Evolutionary conservation across 2,329 filamentous ascomycete genomes (phyloP).

Genomic region (Tolypocladium ovalisporum): DNA sequence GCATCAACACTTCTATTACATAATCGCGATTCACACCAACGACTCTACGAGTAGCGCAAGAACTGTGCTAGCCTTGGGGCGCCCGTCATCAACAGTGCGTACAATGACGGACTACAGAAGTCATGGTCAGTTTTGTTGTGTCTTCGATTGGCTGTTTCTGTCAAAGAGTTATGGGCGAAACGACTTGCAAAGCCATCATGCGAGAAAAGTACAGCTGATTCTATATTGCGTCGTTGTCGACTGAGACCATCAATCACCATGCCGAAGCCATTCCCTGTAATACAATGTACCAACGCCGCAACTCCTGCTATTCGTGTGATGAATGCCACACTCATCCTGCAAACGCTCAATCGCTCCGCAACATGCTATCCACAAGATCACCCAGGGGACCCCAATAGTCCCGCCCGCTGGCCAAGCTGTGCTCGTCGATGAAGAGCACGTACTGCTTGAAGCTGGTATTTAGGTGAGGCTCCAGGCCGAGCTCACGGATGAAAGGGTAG

Average conservation of each 20-base stretch:
- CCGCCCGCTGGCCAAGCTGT: slow-evolving; percentile 80
- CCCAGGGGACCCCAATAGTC: slow-evolving; percentile 96
- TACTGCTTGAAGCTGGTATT: slow-evolving; percentile 99
- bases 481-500: slow-evolving; percentile 90
- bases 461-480: slow-evolving; percentile 90
- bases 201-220: not conserved
- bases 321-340: not conserved
- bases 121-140: not conserved
- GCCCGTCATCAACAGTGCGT: not conserved
- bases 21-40: not conserved
- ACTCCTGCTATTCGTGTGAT: slow-evolving; percentile 5
- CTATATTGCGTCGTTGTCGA: not conserved
- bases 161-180: not conserved
- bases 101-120: not conserved
- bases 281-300: slow-evolving; percentile 11
- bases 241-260: not conserved
- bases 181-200: not conserved
- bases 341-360: slow-evolving; percentile 66
- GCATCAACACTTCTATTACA: slow-evolving; percentile 20
- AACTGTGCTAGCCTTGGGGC: not conserved
- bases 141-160: too few species aligned
- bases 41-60: not conserved
- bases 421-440: slow-evolving; percentile 96
- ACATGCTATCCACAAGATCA: slow-evolving; percentile 94
- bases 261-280: not conserved